A percentile compares a stretch with the other conserved stretches of the same genome.
Conservation (phyloP, 73 alveolate species). For the Breviolum minutum region DNA sequence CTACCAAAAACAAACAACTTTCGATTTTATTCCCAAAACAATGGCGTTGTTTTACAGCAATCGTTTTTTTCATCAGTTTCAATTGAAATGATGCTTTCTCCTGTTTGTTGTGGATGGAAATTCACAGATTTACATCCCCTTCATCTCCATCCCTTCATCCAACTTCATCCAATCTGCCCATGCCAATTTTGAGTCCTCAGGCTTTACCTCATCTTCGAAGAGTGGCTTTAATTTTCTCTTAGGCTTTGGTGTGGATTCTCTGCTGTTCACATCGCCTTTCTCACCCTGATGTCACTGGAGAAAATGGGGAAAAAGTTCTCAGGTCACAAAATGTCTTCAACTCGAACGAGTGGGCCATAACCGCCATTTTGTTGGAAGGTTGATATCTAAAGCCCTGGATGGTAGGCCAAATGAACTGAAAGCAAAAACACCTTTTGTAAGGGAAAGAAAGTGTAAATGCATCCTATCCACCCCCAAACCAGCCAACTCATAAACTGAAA, state of each 20-base stretch:
- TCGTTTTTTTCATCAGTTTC: too few species aligned
- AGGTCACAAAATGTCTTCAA: not conserved
- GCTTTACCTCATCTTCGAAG: slow-evolving; percentile 52
- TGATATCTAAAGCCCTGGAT: not conserved
- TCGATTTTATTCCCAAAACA: too few species aligned
- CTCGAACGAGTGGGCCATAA: not conserved
- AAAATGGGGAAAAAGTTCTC: not conserved
- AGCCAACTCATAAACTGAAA: not conserved
- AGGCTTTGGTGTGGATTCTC: slow-evolving; percentile 15
- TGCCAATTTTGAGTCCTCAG: not conserved
- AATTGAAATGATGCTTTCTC: not conserved
- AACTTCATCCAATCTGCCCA: too few species aligned
- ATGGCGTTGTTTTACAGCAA: too few species aligned
- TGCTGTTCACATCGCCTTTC: not conserved
- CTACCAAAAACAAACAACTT: too few species aligned
- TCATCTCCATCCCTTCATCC: not conserved
- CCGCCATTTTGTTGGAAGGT: not conserved
- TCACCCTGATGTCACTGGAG: not conserved
- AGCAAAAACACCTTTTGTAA: too few species aligned
- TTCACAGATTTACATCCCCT: not conserved
- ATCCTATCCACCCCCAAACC: not conserved
- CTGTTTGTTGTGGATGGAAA: not conserved
- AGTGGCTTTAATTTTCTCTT: slow-evolving; percentile 41
- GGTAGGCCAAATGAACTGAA: not conserved
- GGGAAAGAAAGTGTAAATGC: not conserved